Evolutionary conservation across 2,329 filamentous ascomycete genomes (phyloP).

Genomic region (Aspergillus versicolor): DNA sequence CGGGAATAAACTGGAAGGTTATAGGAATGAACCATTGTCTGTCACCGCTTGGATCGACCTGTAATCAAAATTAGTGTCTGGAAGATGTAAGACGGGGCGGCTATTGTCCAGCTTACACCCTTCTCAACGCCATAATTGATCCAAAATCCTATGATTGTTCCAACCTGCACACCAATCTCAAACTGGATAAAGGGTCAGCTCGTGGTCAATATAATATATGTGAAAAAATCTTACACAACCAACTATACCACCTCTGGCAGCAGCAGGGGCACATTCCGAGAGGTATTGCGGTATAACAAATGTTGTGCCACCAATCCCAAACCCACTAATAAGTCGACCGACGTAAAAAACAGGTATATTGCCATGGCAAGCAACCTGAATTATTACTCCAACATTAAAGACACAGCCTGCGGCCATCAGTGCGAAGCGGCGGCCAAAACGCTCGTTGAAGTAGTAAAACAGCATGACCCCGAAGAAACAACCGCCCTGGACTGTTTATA

Average conservation of each 20-base stretch:
- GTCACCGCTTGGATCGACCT: not conserved
- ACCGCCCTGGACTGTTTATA: not conserved
- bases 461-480: not conserved
- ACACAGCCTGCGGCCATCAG: not conserved
- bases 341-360: not conserved
- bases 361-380: not conserved
- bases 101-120: not conserved
- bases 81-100: not conserved
- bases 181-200: not conserved
- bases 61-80: not conserved
- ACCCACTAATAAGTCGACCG: not conserved
- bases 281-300: not conserved
- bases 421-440: not conserved
- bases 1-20: not conserved
- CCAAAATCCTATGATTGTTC: not conserved
- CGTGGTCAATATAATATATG: not conserved
- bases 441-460: not conserved
- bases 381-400: not conserved
- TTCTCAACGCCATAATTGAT: not conserved
- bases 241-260: not conserved
- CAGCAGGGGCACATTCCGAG: not conserved
- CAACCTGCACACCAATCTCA: not conserved
- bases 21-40: not conserved
- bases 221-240: not conserved
- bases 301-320: not conserved